Percentiles rank a stretch among this genome's conserved stretches.
phyloP scores from a whole-genome alignment of 306 rosid genomes.

The Vachellia pachyceras region DNA sequence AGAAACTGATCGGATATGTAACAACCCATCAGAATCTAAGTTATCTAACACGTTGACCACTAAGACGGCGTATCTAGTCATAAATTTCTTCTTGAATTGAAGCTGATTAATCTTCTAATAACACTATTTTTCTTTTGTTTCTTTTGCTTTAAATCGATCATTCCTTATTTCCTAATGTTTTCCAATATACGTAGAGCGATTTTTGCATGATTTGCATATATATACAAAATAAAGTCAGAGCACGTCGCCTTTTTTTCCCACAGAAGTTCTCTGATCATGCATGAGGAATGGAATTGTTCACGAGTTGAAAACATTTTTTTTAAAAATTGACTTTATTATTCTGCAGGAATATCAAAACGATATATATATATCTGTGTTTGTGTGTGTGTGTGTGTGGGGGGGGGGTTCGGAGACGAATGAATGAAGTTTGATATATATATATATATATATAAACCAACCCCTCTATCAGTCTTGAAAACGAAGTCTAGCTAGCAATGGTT shows the following conservation, averaged over 20 bases:
- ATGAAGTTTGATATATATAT: too few species aligned
- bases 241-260: background rate
- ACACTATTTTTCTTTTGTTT: background rate
- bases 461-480: too few species aligned
- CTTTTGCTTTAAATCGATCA: background rate
- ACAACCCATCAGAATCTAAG: background rate
- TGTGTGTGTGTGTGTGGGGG: too few species aligned
- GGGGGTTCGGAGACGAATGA: too few species aligned
- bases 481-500: too few species aligned
- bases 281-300: background rate
- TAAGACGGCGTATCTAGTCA: conserved; percentile 12
- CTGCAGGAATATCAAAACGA: too few species aligned
- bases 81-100: background rate
- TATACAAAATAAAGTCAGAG: background rate
- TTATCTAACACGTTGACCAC: background rate
- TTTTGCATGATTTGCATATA: background rate
- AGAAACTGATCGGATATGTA: conserved; percentile 3
- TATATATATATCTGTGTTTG: too few species aligned
- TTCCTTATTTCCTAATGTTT: background rate
- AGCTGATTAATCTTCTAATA: background rate
- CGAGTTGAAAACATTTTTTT: background rate
- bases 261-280: background rate
- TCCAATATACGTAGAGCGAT: background rate
- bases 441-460: too few species aligned
- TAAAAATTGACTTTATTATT: too few species aligned